phyloP scores from a whole-genome alignment of 2,329 filamentous ascomycete species.

The Fusarium sp. region DNA sequence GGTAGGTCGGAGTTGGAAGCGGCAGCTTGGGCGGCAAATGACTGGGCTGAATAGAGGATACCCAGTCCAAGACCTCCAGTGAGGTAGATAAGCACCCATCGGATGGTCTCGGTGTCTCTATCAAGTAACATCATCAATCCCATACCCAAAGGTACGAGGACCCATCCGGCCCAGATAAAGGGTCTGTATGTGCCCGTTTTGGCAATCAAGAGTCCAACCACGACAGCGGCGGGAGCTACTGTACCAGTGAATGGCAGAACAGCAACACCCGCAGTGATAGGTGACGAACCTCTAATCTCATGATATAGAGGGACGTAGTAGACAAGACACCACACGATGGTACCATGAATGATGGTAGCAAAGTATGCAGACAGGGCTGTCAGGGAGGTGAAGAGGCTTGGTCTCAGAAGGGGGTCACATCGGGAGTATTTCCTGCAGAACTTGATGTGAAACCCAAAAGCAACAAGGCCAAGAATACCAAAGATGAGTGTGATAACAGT shows the following conservation, averaged over 20 bases:
- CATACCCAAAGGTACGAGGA: constrained; percentile 68
- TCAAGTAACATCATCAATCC: constrained; percentile 67
- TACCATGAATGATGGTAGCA: constrained; percentile 42
- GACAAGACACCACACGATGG: constrained; percentile 41
- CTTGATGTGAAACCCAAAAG: constrained; percentile 40
- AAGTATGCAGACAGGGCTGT: constrained; percentile 44
- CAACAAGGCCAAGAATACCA: constrained; percentile 59
- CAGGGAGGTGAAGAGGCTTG: constrained; percentile 44
- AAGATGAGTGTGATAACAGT: constrained; percentile 73
- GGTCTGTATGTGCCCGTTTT: constrained; percentile 71
- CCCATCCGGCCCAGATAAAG: constrained; percentile 73
- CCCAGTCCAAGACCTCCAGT: constrained; percentile 72
- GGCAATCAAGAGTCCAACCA: constrained; percentile 68
- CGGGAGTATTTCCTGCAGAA: constrained; percentile 39
- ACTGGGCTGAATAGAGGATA: constrained; percentile 73
- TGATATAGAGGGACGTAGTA: constrained; percentile 46
- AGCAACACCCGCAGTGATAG: constrained; percentile 59
- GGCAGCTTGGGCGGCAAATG: constrained; percentile 71
- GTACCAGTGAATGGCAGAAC: constrained; percentile 72
- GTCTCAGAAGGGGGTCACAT: constrained; percentile 43
- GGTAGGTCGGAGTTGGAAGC: constrained; percentile 58
- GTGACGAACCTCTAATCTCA: constrained; percentile 41
- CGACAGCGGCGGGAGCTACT: constrained; percentile 70
- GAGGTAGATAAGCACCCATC: constrained; percentile 73
- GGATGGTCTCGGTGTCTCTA: constrained; percentile 62